A percentile compares a stretch with the other conserved stretches of the same genome.
Conservation (phyloP, 1,284 basidiomycete genomes). For the Agroathelia rolfsii region DNA sequence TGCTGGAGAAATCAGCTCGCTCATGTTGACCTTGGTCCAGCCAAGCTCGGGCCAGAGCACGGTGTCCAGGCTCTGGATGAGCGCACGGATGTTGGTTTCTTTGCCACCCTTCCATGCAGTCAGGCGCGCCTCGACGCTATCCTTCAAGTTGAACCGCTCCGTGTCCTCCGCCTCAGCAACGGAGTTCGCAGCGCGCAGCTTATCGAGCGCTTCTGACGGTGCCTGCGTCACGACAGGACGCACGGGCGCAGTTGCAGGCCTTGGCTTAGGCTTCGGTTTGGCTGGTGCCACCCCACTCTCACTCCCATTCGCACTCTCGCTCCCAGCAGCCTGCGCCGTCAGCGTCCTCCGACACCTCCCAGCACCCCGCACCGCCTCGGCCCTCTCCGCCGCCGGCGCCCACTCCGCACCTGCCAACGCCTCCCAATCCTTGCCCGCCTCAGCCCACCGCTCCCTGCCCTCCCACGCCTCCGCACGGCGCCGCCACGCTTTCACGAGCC, state of each 20-base stretch:
- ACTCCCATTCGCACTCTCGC: constrained; percentile 48
- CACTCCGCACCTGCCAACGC: constrained; percentile 48
- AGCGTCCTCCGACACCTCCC: constrained; percentile 54
- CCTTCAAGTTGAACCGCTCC: constrained; percentile 66
- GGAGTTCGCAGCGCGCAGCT: constrained; percentile 55
- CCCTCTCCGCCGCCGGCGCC: constrained; percentile 35
- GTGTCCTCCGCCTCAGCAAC: constrained; percentile 74
- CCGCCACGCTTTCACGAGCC: constrained; percentile 72
- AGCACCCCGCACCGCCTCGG: constrained; percentile 60
- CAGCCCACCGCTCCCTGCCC: constrained; percentile 82
- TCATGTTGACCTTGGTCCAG: constrained; percentile 80
- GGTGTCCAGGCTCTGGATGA: constrained; percentile 78
- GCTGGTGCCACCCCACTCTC: too few relatives aligned
- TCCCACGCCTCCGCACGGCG: constrained; percentile 85
- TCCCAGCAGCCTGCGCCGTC: constrained; percentile 34
- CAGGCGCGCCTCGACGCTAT: constrained; percentile 71
- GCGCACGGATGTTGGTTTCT: constrained; percentile 84
- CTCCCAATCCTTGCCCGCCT: constrained; percentile 80
- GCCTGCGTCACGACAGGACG: constrained; percentile 68
- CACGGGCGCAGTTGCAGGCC: constrained; percentile 45
- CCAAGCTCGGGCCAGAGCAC: constrained; percentile 80
- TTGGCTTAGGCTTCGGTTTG: constrained; percentile 19
- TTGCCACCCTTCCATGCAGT: constrained; percentile 81
- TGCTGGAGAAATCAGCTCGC: constrained; percentile 68
- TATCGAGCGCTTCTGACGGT: constrained; percentile 51